Evolutionary conservation across 2,329 filamentous ascomycete genomes (phyloP).

Genomic region (Aureobasidium sp.): DNA sequence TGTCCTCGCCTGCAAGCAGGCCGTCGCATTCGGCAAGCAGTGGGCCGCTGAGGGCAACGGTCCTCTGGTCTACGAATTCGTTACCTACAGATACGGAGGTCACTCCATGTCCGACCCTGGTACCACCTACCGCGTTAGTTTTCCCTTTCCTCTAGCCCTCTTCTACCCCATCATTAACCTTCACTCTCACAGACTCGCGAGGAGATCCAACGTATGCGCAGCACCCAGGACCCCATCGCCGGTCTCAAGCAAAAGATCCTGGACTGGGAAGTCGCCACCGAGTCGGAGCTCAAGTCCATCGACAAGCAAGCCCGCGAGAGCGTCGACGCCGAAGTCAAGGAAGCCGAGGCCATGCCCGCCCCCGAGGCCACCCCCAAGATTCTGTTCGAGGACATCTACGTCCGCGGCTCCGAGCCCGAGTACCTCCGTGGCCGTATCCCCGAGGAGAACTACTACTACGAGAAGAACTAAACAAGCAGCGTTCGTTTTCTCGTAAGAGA

Average conservation of each 20-base stretch:
- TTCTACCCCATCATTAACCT: background rate
- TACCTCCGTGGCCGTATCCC: constrained; percentile 80
- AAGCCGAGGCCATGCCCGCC: constrained; percentile 76
- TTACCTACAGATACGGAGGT: constrained; percentile 98
- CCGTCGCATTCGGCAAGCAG: constrained; percentile 87
- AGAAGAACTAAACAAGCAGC: constrained; percentile 10
- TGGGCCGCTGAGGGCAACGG: constrained; percentile 77
- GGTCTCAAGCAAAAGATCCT: constrained; percentile 97
- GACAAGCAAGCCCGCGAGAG: constrained; percentile 85
- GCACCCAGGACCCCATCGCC: constrained; percentile 95
- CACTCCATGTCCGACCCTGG: constrained; percentile 99
- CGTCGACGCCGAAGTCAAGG: constrained; percentile 83
- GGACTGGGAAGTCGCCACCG: constrained; percentile 83
- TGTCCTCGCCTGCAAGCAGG: constrained; percentile 93
- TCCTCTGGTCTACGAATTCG: constrained; percentile 94
- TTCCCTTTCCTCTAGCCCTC: background rate
- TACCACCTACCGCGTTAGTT: constrained; percentile 75
- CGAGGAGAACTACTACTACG: constrained; percentile 86
- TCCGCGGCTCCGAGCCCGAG: constrained; percentile 73
- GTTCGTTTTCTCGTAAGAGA: too few relatives aligned
- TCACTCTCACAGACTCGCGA: constrained; percentile 61
- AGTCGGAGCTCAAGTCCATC: constrained; percentile 92
- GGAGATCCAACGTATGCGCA: constrained; percentile 99
- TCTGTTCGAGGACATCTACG: constrained; percentile 95
- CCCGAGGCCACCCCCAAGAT: constrained; percentile 75